Base-by-base conservation (phyloP, 2,329 filamentous ascomycete genomes). In the Orbilia javanica region DNA sequence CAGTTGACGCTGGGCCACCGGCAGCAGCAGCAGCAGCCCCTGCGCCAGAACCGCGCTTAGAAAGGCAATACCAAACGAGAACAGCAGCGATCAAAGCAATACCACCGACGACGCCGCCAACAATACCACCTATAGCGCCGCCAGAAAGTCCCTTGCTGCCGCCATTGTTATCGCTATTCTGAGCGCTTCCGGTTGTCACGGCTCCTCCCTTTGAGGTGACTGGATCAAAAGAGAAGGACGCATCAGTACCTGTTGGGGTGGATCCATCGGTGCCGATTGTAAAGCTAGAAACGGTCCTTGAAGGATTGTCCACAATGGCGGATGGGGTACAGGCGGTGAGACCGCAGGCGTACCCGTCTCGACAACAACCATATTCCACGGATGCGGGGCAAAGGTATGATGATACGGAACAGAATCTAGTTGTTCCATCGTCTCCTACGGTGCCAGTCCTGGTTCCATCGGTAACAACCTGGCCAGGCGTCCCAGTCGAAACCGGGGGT, bases 381-480 rank as follows among this genome's bases (percentile, higher is more conserved):
- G 66, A 52, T 2, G 73, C 48, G 3, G 73, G 73, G 62, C 73
- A 77, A 22, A 77, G 62, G 34, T 71, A 77, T 1, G 73, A 77
- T 2, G 73, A 77, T 50, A 27, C 27, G 4, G 60, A 71, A 34
- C 73, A 77, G 50, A 67, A 77, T 46, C 73, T 55, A 20, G 73
- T 77, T 13, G 60, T 77, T 22, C 73, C 73, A 34, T 77, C 73
- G 1, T 71, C 73, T 34, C 73, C 73, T 8, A 77, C 73, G 8
- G 73, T 77, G 46, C 73, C 73, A 36, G 66, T 77, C 27, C 73
- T 57, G 6, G 73, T 71, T 34, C 73, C 73, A 48, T 77, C 73
- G 3, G 66, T 71, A 46, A 77, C 48, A 53, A 77, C 73, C 48
- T 77, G 73, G 20, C 73, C 73, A 0, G 66, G 66, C 7, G 73